phyloP scores from a whole-genome alignment of 176 grass and related monocot genomes.

The Oryza coarctata region DNA sequence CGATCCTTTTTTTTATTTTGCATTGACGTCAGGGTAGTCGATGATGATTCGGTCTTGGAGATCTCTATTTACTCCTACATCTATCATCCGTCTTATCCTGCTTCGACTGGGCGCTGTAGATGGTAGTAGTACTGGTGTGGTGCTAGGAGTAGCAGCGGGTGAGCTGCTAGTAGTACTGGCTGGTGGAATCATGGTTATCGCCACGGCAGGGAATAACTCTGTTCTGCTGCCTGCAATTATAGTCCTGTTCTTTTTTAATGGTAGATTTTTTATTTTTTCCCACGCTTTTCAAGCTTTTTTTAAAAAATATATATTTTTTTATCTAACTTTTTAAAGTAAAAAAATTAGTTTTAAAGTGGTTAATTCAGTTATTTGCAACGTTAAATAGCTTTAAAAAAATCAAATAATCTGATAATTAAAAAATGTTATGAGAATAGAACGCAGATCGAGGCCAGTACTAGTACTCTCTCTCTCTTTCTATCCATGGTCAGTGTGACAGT shows the following conservation, averaged over 20 bases:
- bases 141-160: constrained; percentile 42
- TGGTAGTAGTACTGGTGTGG: too few relatives aligned
- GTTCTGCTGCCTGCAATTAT: constrained; percentile 74
- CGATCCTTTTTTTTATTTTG: too few relatives aligned
- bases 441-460: too few relatives aligned
- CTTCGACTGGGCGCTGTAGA: not conserved
- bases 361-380: too few relatives aligned
- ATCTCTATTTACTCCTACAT: not conserved
- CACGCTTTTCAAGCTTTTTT: too few relatives aligned
- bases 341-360: too few relatives aligned
- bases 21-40: not conserved
- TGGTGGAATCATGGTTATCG: constrained; percentile 59
- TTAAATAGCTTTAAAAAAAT: too few relatives aligned
- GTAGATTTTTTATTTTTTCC: too few relatives aligned
- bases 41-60: not conserved
- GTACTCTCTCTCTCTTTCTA: constrained; percentile 1
- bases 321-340: too few relatives aligned
- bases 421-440: too few relatives aligned
- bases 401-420: too few relatives aligned
- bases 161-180: constrained; percentile 30
- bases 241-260: constrained; percentile 17
- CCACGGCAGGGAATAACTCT: constrained; percentile 76
- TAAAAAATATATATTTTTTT: too few relatives aligned
- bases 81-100: not conserved
- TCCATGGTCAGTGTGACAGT: not conserved